Percentiles rank a stretch among this genome's conserved stretches.
Conservation (phyloP, 768 basidiomycete genomes). For the Tulasnella calospora region DNA sequence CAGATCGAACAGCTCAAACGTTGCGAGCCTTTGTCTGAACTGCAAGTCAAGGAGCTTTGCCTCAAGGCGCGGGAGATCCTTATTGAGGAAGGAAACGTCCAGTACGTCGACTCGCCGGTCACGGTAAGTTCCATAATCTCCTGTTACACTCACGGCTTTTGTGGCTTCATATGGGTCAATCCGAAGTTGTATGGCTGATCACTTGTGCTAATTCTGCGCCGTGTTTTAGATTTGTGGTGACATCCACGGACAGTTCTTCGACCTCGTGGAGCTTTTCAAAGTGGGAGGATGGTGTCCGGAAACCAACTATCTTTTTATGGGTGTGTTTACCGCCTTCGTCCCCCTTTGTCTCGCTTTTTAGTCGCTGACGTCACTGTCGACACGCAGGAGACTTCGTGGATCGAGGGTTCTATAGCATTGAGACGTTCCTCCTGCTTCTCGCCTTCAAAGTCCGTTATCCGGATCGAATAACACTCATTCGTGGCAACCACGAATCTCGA, state of each 20-base stretch:
- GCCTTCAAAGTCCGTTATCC: constrained; percentile 97
- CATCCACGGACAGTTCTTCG: constrained; percentile 49
- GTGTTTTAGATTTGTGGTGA: constrained; percentile 42
- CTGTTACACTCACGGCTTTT: too few relatives aligned
- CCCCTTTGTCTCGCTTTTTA: constrained; percentile 28
- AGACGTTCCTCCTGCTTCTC: constrained; percentile 90
- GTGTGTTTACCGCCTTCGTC: constrained; percentile 46
- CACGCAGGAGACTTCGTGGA: constrained; percentile 91
- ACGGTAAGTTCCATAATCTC: constrained; percentile 43
- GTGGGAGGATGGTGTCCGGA: constrained; percentile 82
- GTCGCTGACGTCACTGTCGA: constrained; percentile 11
- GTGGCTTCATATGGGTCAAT: background rate
- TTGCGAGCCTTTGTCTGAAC: constrained; percentile 93
- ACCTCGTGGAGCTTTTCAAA: constrained; percentile 71
- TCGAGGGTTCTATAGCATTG: constrained; percentile 93
- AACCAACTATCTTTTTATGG: constrained; percentile 91
- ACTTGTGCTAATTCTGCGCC: background rate
- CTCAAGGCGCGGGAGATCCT: constrained; percentile 94
- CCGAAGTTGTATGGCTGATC: background rate
- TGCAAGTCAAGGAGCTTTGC: constrained; percentile 91
- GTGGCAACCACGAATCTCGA: constrained; percentile 95
- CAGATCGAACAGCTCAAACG: constrained; percentile 92
- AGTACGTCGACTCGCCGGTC: constrained; percentile 91
- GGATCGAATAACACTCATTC: constrained; percentile 92
- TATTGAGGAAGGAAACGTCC: constrained; percentile 97